Base-by-base conservation (phyloP, 805 yeast species). In the Hanseniaspora thailandica region DNA sequence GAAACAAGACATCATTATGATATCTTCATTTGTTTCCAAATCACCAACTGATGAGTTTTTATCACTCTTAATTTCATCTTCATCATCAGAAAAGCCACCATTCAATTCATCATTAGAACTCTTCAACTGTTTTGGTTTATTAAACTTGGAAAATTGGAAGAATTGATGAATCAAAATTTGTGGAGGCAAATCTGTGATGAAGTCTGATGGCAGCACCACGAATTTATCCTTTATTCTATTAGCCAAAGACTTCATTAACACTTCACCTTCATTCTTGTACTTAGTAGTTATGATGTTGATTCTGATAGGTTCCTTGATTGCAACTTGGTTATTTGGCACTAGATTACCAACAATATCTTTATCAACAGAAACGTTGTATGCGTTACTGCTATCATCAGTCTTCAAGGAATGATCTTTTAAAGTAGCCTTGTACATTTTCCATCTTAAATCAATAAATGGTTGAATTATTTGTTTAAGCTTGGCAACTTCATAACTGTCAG, bases 131-230 rank as follows among this genome's bases (percentile, higher is more conserved):
- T 86, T 38, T 20, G 26, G 13, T 86, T 65, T n/a, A 86, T 34
- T 35, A 15, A 43, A 50, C 39, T 77, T 82, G 22, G 76, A 78
- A 61, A 81, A 80, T 58, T 81, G 81, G 61, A 96, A 74, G 65
- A 82, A 89, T 48, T 83, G 84, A 62, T 90, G 95, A 44, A 88
- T 79, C 31, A 93, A 73, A 19, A 83, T 82, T 61, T 86, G 90
- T 10, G 97, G 96, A 3, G 96, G 95, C 36, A 90, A 71, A 63
- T 89, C 90, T 2, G 97, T 88, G 52, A 94, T 73, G 64, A 93
- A 86, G 66, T 94, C 98, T 69, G 97, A 90, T 7, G 97, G 97
- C 53, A 93, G 69, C 31, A 93, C 67, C n/a, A 88, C 86, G 62
- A 87, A 82, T 63, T 82, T 81, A 33, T 73, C 62, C 50, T 64